Conservation (phyloP, 148 eudicot genomes). For the Salicornia ramosissima region DNA sequence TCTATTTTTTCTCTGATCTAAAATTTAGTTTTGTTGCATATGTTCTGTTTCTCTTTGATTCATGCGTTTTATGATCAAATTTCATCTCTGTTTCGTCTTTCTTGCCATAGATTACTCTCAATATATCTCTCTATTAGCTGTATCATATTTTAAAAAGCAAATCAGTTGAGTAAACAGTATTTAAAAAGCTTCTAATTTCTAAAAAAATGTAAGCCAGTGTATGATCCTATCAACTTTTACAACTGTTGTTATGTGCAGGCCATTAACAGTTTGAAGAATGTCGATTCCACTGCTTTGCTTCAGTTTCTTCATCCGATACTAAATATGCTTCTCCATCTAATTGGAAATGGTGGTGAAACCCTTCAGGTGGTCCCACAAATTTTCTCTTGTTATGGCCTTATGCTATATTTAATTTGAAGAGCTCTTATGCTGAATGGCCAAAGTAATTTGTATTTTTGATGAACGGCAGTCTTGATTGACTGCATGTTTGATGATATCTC, state of each 20-base stretch:
- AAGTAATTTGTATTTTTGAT: not conserved
- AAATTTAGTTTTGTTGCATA: not conserved
- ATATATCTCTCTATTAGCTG: not conserved
- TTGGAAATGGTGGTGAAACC: slow-evolving; percentile 99
- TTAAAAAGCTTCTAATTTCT: not conserved
- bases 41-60: not conserved
- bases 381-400: not conserved
- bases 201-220: not conserved
- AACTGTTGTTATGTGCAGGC: slow-evolving; percentile 53
- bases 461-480: not conserved
- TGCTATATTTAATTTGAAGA: not conserved
- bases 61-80: not conserved
- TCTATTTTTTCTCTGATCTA: not conserved
- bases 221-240: not conserved
- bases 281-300: slow-evolving; percentile 93
- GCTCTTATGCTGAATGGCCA: not conserved
- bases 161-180: not conserved
- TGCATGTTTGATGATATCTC: not conserved
- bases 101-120: not conserved
- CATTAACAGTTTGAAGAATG: slow-evolving; percentile 98
- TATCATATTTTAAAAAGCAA: not conserved
- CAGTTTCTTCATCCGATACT: slow-evolving; percentile 98
- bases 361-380: slow-evolving; percentile 58
- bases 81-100: not conserved
- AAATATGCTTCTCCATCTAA: slow-evolving; percentile 98